A percentile compares a stretch with the other conserved stretches of the same genome.
Evolutionary conservation across 176 grass and related monocot species (phyloP).

Genomic region (Lolium multiflorum): DNA sequence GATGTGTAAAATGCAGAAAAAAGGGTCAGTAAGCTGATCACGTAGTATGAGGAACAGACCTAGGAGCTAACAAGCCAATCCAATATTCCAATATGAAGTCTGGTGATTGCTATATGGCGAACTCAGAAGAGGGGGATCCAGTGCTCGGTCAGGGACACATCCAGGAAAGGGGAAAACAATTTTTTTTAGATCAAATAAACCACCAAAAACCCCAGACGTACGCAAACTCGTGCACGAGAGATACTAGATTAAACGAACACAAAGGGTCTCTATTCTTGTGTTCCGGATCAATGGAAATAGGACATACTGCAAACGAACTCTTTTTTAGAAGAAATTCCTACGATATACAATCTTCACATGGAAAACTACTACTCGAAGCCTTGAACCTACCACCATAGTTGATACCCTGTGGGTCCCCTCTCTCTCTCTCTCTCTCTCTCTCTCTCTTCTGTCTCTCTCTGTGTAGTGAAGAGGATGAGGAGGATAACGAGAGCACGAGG

Average conservation of each 20-base stretch:
- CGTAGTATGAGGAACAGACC: neutral
- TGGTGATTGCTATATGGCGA: neutral
- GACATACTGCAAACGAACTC: neutral
- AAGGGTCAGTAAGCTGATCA: neutral
- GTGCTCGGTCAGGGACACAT: neutral
- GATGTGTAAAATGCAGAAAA: neutral
- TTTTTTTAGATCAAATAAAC: neutral
- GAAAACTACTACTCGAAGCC: neutral
- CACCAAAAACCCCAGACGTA: neutral
- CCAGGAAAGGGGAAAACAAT: neutral
- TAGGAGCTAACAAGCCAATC: neutral
- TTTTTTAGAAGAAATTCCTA: neutral
- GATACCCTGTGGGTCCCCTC: neutral
- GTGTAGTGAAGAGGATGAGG: neutral
- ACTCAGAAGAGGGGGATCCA: neutral
- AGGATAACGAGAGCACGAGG: too few relatives aligned
- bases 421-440: too few relatives aligned
- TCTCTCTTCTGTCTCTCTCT: neutral
- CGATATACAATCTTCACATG: neutral
- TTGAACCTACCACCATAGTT: slow-evolving; percentile 44
- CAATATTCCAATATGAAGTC: slow-evolving; percentile 26
- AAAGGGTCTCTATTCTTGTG: neutral
- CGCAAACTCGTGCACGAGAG: neutral
- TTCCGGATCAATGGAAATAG: neutral
- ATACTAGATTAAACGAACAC: neutral